Evolutionary conservation across 495 filamentous ascomycete genomes (phyloP).

Genomic region (Cercophora sp.): DNA sequence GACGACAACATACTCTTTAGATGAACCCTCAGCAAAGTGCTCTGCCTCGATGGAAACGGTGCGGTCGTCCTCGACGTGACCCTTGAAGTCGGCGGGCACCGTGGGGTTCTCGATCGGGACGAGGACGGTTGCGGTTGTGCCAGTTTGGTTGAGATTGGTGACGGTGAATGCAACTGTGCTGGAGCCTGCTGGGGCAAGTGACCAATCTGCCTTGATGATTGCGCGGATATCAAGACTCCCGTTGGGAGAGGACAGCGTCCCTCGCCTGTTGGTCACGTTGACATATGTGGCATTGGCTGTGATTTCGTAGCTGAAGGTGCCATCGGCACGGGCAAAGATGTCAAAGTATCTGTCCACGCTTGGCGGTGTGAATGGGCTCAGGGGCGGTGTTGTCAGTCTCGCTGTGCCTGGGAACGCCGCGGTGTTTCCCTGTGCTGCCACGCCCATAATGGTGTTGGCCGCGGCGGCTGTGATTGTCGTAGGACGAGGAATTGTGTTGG

Average conservation of each 20-base stretch:
- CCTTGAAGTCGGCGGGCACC: constrained; percentile 47
- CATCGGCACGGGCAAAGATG: constrained; percentile 52
- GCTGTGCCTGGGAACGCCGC: constrained; percentile 45
- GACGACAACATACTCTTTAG: constrained; percentile 39
- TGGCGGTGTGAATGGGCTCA: constrained; percentile 49
- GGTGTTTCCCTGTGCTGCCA: constrained; percentile 51
- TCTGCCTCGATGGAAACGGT: constrained; percentile 54
- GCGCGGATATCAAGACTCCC: constrained; percentile 46
- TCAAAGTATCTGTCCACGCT: constrained; percentile 50
- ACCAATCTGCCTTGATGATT: constrained; percentile 52
- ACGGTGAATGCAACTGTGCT: constrained; percentile 37
- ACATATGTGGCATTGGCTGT: constrained; percentile 47
- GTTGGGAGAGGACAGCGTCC: constrained; percentile 33
- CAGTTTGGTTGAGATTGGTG: constrained; percentile 34
- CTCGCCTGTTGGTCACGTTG: constrained; percentile 41
- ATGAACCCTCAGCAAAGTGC: constrained; percentile 40
- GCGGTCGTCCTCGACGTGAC: constrained; percentile 54
- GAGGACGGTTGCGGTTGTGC: constrained; percentile 42
- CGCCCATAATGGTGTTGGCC: constrained; percentile 52
- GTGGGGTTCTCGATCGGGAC: constrained; percentile 50
- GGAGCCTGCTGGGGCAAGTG: constrained; percentile 41
- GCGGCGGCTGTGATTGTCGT: constrained; percentile 39
- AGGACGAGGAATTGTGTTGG: constrained; percentile 47
- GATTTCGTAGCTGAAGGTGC: constrained; percentile 48
- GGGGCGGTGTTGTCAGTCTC: constrained; percentile 43